These are phyloP conservation scores for Solanum hybrid DNA, from an alignment of 305 asterid genomes.

Conservation along the genomic window DNA sequence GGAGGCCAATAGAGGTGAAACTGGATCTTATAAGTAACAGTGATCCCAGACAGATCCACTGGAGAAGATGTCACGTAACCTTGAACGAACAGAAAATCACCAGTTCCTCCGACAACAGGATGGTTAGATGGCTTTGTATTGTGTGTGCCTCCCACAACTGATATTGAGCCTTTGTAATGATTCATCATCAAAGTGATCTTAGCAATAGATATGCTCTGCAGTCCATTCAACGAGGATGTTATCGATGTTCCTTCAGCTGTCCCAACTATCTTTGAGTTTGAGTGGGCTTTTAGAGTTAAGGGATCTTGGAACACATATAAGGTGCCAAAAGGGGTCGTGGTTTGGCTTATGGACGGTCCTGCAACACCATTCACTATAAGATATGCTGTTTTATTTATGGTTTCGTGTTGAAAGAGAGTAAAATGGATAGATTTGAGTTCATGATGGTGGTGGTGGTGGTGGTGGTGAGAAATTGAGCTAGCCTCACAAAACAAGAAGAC, in stretches of 20 bases:
- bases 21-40: constrained; percentile 11
- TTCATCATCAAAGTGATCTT: constrained; percentile 13
- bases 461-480: neutral
- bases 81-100: constrained; percentile 17
- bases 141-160: constrained; percentile 12
- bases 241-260: constrained; percentile 16
- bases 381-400: constrained; percentile 15
- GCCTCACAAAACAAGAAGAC: neutral
- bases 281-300: constrained; percentile 3
- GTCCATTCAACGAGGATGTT: constrained; percentile 10
- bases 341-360: constrained; percentile 4
- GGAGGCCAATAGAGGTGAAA: constrained; percentile 20
- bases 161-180: constrained; percentile 12
- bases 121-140: constrained; percentile 15
- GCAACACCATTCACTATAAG: constrained; percentile 16
- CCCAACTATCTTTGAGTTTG: constrained; percentile 9
- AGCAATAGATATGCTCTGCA: constrained; percentile 14
- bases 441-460: constrained; percentile 1
- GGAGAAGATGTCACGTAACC: constrained; percentile 19
- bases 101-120: constrained; percentile 18
- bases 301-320: constrained; percentile 18
- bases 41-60: constrained; percentile 8
- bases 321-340: constrained; percentile 19
- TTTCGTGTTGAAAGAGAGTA: constrained; percentile 18
- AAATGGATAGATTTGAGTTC: constrained; percentile 12